phyloP scores from a whole-genome alignment of 768 basidiomycete genomes.

The Hebeloma cylindrosporum region DNA sequence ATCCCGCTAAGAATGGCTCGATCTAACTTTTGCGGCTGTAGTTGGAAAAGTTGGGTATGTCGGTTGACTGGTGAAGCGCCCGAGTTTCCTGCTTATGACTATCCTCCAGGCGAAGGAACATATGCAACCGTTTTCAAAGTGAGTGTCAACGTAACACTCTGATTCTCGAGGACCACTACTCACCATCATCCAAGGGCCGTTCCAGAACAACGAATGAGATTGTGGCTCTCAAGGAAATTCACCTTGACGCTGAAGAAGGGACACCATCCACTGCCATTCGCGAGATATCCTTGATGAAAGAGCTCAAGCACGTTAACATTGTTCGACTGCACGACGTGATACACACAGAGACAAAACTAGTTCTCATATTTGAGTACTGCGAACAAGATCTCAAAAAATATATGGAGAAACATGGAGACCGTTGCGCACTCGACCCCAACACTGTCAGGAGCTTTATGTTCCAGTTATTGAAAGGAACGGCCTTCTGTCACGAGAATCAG shows the following conservation, averaged over 20 bases:
- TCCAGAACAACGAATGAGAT: constrained; percentile 98
- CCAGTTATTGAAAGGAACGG: constrained; percentile 94
- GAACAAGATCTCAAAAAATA: constrained; percentile 99
- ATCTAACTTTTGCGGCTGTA: constrained; percentile 29
- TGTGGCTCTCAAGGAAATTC: constrained; percentile 98
- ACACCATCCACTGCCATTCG: constrained; percentile 98
- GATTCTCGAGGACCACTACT: not conserved
- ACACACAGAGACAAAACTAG: constrained; percentile 96
- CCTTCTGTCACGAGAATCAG: constrained; percentile 98
- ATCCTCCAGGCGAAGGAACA: constrained; percentile 81
- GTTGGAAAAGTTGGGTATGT: constrained; percentile 85
- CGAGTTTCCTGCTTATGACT: constrained; percentile 33
- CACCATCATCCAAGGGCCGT: constrained; percentile 60
- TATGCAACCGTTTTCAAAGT: constrained; percentile 99
- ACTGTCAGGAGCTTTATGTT: constrained; percentile 98
- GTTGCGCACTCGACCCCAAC: constrained; percentile 87
- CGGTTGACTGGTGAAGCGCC: not conserved
- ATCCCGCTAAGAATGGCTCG: constrained; percentile 8
- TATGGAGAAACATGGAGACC: constrained; percentile 97
- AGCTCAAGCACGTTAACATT: constrained; percentile 98
- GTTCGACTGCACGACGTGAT: constrained; percentile 98
- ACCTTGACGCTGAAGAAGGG: constrained; percentile 98
- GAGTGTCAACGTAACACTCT: constrained; percentile 7
- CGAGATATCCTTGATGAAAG: constrained; percentile 99
- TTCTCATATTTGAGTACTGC: constrained; percentile 97